Evolutionary conservation across 176 grass and related monocot species (phyloP).

Genomic region (Bothriochloa decipiens): DNA sequence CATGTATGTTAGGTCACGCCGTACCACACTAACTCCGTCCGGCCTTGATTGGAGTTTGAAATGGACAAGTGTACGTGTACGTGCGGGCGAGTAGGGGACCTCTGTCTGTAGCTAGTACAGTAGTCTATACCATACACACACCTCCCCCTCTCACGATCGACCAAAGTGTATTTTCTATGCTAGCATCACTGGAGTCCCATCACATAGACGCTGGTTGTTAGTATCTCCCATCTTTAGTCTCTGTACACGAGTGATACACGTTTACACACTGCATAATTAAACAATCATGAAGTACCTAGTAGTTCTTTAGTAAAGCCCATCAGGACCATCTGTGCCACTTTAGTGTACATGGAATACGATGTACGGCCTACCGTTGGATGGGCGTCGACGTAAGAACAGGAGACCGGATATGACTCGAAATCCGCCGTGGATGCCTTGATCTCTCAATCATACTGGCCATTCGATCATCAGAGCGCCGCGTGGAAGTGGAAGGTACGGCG

Average conservation of each 20-base stretch:
- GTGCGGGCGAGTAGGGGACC: slow-evolving; percentile 17
- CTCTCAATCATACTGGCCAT: background rate
- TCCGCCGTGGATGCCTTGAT: background rate
- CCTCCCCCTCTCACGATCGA: background rate
- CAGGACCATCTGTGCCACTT: slow-evolving; percentile 33
- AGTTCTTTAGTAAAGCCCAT: background rate
- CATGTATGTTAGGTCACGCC: background rate
- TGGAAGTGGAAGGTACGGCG: slow-evolving; percentile 1
- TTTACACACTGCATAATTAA: background rate
- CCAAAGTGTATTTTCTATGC: background rate
- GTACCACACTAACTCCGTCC: background rate
- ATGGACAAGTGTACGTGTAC: background rate
- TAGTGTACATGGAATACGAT: slow-evolving; percentile 25
- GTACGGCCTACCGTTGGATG: slow-evolving; percentile 35
- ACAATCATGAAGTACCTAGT: background rate
- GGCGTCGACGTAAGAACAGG: background rate
- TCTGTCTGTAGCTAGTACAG: background rate
- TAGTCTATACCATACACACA: background rate
- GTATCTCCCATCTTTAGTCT: background rate
- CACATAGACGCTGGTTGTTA: background rate
- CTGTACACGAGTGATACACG: background rate
- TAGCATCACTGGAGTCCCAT: background rate
- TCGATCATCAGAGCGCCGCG: background rate
- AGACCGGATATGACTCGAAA: background rate
- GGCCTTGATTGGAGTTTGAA: background rate